Conservation (phyloP, 345 rosid species). For the Corchorus capsularis region DNA sequence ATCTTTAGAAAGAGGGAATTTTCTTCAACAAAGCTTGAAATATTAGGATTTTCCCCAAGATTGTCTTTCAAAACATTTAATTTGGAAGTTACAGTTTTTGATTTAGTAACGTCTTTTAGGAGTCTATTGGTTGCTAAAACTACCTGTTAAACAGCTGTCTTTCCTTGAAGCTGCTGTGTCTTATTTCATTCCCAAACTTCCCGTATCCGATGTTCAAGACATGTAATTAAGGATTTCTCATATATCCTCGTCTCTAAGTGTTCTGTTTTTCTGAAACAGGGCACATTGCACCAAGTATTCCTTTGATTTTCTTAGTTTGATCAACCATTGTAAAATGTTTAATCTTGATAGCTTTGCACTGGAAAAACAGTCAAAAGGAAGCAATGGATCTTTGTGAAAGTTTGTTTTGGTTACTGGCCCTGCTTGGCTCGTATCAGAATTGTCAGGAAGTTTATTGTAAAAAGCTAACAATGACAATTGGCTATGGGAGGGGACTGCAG, state of each 20-base stretch:
- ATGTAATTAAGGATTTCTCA: constrained; percentile 41
- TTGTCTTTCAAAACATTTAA: no score
- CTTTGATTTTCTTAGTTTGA: constrained; percentile 2
- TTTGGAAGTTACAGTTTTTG: no score
- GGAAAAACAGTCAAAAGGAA: constrained; percentile 51
- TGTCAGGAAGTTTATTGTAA: constrained; percentile 23
- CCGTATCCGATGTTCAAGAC: constrained; percentile 59
- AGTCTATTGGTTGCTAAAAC: no score
- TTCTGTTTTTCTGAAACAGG: no score
- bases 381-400: constrained; percentile 78
- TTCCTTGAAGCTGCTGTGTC: constrained; percentile 74
- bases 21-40: constrained; percentile 74
- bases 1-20: constrained; percentile 62
- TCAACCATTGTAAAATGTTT: constrained; percentile 5
- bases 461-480: constrained; percentile 29
- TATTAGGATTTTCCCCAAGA: constrained; percentile 73
- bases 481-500: constrained; percentile 61
- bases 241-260: not conserved
- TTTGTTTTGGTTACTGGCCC: constrained; percentile 76
- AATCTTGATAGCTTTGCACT: constrained; percentile 26
- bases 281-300: no score
- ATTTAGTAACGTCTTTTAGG: no score
- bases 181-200: constrained; percentile 76
- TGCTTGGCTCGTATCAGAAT: constrained; percentile 43
- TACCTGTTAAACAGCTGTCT: constrained; percentile 75